These are phyloP conservation scores for Climacium dendroides DNA, from an alignment of 225 moss, liverwort and hornwort species.

Conservation along the genomic window DNA sequence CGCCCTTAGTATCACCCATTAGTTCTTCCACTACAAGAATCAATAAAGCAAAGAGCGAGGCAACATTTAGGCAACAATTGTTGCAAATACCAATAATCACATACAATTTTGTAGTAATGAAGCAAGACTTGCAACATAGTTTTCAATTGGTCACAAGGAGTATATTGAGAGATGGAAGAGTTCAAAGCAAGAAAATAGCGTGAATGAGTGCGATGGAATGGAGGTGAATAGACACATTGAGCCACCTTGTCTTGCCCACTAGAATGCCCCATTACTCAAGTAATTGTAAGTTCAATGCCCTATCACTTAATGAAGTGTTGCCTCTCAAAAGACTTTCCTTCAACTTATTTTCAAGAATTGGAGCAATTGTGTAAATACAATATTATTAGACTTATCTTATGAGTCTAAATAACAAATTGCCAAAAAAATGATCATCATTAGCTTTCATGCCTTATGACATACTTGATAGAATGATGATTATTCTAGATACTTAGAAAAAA, in stretches of 20 bases:
- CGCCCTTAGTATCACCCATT: slow-evolving; percentile 1
- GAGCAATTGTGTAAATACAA: not conserved
- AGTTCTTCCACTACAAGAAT: not conserved
- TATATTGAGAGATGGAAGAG: not conserved
- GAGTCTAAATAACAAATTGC: not conserved
- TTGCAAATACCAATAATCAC: not conserved
- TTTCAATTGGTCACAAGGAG: not conserved
- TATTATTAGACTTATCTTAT: not conserved
- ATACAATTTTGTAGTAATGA: not conserved
- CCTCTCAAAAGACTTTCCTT: not conserved
- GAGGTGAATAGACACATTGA: slow-evolving; percentile 18
- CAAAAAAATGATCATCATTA: not conserved
- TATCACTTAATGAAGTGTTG: not conserved
- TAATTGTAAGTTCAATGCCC: not conserved
- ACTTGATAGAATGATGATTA: not conserved
- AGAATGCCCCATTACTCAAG: slow-evolving; percentile 11
- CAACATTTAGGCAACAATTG: not conserved
- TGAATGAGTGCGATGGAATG: slow-evolving; percentile 17
- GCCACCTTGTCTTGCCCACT: not conserved
- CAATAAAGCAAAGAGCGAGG: not conserved
- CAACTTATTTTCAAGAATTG: not conserved
- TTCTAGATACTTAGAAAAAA: accelerated
- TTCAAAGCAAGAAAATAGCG: not conserved
- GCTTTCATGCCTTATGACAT: too few species aligned
- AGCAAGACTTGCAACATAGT: slow-evolving; percentile 5